These are phyloP conservation scores for Colletotrichum falcatum DNA, from an alignment of 2,329 filamentous ascomycete genomes.

Conservation along the genomic window DNA sequence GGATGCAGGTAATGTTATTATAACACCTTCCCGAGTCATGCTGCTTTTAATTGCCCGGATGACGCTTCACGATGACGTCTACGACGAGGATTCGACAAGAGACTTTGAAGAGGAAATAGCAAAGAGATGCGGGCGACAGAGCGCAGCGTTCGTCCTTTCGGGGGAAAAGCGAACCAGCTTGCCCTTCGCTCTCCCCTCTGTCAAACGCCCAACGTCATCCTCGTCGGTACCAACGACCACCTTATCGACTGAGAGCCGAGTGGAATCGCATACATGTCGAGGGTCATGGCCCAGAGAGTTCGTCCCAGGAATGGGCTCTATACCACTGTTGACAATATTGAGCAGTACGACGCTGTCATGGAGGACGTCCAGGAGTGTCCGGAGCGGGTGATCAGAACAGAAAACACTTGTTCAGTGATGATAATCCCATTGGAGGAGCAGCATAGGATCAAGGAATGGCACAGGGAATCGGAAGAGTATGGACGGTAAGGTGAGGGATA, in stretches of 20 bases:
- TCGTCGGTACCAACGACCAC: conserved; percentile 77
- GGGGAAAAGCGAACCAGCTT: conserved; percentile 86
- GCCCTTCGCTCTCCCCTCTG: conserved; percentile 76
- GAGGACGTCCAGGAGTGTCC: conserved; percentile 59
- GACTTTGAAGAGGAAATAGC: conserved; percentile 75
- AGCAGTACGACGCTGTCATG: conserved; percentile 48
- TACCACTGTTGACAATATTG: conserved; percentile 58
- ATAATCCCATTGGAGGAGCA: conserved; percentile 77
- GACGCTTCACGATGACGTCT: conserved; percentile 82
- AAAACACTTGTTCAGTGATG: conserved; percentile 64
- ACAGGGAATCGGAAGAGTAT: conserved; percentile 68
- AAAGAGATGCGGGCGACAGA: conserved; percentile 68
- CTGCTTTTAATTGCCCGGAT: conserved; percentile 75
- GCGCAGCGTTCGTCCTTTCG: conserved; percentile 77
- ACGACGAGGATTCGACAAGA: conserved; percentile 75
- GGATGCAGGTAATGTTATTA: conserved; percentile 71
- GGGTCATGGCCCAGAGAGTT: conserved; percentile 68
- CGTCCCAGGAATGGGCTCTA: conserved; percentile 52
- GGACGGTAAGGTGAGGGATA: conserved; percentile 73
- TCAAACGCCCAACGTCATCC: conserved; percentile 76
- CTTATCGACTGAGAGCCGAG: conserved; percentile 71
- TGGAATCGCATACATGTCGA: conserved; percentile 71
- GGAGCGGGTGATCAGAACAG: conserved; percentile 55
- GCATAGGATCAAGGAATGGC: conserved; percentile 72
- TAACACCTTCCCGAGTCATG: conserved; percentile 78